Percentiles rank a stretch among this genome's conserved stretches.
These are phyloP conservation scores for Gnetum montanum DNA, from an alignment of 75 land plant species.

Conservation along the genomic window DNA sequence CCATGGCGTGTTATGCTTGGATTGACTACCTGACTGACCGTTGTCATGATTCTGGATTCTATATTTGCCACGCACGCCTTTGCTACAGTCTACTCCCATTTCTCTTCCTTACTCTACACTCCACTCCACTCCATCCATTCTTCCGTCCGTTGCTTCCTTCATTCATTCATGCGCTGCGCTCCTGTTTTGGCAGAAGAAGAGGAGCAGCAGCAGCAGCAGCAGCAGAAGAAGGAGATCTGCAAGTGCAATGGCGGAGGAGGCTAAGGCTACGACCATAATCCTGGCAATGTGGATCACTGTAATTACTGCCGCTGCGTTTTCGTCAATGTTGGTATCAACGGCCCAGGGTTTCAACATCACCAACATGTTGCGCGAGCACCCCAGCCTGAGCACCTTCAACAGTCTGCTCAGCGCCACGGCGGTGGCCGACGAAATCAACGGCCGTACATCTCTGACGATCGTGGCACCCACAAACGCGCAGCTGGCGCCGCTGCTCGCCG, in stretches of 20 bases:
- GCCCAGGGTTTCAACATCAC: conserved; percentile 24
- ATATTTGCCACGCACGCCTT: background rate
- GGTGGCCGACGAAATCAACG: conserved; percentile 45
- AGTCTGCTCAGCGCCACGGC: conserved; percentile 33
- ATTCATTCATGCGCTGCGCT: background rate
- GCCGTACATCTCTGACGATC: conserved; percentile 61
- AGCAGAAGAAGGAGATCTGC: too few species aligned
- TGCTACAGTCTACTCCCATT: background rate
- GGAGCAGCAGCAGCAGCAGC: background rate
- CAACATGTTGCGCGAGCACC: conserved; percentile 26
- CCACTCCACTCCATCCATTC: background rate
- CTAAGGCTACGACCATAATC: background rate
- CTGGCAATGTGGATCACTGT: background rate
- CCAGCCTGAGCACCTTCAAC: conserved; percentile 47
- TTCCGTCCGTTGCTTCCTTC: background rate
- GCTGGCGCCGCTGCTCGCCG: conserved; percentile 19
- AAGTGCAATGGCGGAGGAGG: background rate
- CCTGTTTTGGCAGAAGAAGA: background rate
- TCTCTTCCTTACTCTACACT: background rate
- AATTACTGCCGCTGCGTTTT: background rate
- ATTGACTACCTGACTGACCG: conserved; percentile 10
- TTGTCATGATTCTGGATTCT: conserved; percentile 5
- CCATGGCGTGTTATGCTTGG: too few species aligned
- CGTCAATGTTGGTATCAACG: too few species aligned
- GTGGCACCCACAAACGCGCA: conserved; percentile 53